Evolutionary conservation across 768 basidiomycete genomes (phyloP).

Genomic region (Dacryopinax spathularia): DNA sequence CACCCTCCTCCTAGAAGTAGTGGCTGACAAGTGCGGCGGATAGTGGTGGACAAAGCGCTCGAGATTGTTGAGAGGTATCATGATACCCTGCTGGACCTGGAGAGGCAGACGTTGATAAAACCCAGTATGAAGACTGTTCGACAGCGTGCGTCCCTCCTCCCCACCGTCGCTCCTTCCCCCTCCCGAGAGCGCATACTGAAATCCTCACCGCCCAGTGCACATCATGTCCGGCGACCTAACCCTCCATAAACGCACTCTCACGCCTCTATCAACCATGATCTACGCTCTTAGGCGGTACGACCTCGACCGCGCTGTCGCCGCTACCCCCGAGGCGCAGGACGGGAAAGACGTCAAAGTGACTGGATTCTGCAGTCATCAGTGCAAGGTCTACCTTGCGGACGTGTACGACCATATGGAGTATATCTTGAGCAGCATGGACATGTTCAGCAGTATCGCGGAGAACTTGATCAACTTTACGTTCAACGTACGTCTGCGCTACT

Average conservation of each 20-base stretch:
- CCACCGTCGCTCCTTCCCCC: slow-evolving; percentile 5
- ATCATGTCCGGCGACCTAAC: slow-evolving; percentile 63
- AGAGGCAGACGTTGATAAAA: slow-evolving; percentile 43
- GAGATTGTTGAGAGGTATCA: slow-evolving; percentile 47
- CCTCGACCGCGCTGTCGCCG: slow-evolving; percentile 47
- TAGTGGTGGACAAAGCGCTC: slow-evolving; percentile 54
- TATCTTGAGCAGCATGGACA: slow-evolving; percentile 52
- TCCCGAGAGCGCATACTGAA: neutral
- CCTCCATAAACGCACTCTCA: slow-evolving; percentile 57
- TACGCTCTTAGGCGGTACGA: slow-evolving; percentile 59
- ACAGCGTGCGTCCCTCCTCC: slow-evolving; percentile 29
- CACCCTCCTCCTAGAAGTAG: slow-evolving; percentile 12
- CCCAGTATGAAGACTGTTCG: slow-evolving; percentile 49
- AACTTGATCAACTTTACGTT: slow-evolving; percentile 63
- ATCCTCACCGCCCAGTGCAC: slow-evolving; percentile 42
- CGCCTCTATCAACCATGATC: slow-evolving; percentile 54
- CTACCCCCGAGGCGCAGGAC: slow-evolving; percentile 15
- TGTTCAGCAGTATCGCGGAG: slow-evolving; percentile 56
- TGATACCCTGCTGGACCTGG: slow-evolving; percentile 44
- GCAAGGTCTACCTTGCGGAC: slow-evolving; percentile 59
- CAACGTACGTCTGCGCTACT: slow-evolving; percentile 40
- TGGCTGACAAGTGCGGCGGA: neutral
- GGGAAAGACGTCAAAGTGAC: slow-evolving; percentile 25
- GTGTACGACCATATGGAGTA: slow-evolving; percentile 67
- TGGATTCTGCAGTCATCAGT: slow-evolving; percentile 54